Percentiles rank a stretch among this genome's conserved stretches.
phyloP scores from a whole-genome alignment of 352 stramenopile species.

The Pythium coloratum region DNA sequence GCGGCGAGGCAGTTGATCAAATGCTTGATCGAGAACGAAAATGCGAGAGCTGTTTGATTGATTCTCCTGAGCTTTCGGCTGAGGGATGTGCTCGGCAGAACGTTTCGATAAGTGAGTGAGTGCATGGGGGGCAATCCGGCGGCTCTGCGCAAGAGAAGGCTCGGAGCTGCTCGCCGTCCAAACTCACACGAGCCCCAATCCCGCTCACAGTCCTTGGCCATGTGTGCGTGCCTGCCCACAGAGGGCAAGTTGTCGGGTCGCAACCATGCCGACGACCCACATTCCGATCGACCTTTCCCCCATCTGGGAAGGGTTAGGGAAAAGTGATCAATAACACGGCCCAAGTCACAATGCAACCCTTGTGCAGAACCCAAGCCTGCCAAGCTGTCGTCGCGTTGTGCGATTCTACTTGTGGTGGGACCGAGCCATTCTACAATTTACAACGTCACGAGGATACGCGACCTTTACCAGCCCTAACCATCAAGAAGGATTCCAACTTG shows the following conservation, averaged over 20 bases:
- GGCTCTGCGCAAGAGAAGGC: constrained; percentile 14
- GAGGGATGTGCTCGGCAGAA: constrained; percentile 15
- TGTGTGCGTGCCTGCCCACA: constrained; percentile 9
- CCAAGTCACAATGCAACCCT: background rate
- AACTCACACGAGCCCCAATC: constrained; percentile 14
- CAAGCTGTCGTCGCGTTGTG: constrained; percentile 8
- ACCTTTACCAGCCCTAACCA: constrained; percentile 20
- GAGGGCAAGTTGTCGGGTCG: constrained; percentile 24
- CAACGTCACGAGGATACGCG: constrained; percentile 19
- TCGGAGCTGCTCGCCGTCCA: background rate
- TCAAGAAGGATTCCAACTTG: background rate
- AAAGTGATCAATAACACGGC: constrained; percentile 1
- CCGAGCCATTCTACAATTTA: background rate
- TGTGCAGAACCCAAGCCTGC: background rate
- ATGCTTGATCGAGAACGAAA: background rate
- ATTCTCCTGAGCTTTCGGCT: background rate
- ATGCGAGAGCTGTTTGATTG: background rate
- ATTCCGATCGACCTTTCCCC: constrained; percentile 20
- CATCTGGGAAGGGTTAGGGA: constrained; percentile 24
- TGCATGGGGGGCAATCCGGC: background rate
- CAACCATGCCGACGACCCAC: constrained; percentile 15
- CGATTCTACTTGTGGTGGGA: background rate
- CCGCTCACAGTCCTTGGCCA: constrained; percentile 2
- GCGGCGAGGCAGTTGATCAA: background rate
- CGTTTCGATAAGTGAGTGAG: constrained; percentile 26